Evolutionary conservation across 1,139 yeast species (phyloP).

Genomic region (Suhomyces terraborum): DNA sequence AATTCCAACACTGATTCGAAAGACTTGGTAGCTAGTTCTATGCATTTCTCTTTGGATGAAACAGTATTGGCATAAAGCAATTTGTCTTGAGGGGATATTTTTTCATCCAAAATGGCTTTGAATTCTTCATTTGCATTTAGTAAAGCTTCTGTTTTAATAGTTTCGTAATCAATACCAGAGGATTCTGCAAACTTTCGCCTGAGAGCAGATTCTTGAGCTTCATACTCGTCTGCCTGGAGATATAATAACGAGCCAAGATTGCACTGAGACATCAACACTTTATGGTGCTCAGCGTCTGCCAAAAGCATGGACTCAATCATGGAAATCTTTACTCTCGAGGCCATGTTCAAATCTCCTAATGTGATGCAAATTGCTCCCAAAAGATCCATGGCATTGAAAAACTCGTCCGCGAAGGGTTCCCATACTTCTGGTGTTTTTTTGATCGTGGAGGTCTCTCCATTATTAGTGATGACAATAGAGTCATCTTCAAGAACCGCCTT

Average conservation of each 20-base stretch:
- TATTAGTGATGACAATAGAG: constrained; percentile 22
- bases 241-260: constrained; percentile 73
- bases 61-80: constrained; percentile 24
- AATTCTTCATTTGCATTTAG: constrained; percentile 12
- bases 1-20: constrained; percentile 58
- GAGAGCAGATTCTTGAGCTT: constrained; percentile 46
- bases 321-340: constrained; percentile 62
- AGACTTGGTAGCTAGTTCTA: constrained; percentile 45
- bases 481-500: constrained; percentile 13
- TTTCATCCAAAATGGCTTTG: constrained; percentile 12
- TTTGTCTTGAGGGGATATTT: constrained; percentile 18
- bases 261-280: constrained; percentile 64
- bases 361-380: constrained; percentile 67
- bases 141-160: constrained; percentile 20
- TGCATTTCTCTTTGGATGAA: constrained; percentile 40
- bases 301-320: constrained; percentile 74
- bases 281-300: constrained; percentile 69
- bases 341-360: constrained; percentile 64
- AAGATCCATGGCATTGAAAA: constrained; percentile 71
- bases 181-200: constrained; percentile 27
- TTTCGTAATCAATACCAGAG: constrained; percentile 28
- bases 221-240: constrained; percentile 68
- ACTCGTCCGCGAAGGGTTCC: constrained; percentile 76
- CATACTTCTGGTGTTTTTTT: constrained; percentile 51
- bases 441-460: constrained; percentile 24